A percentile compares a stretch with the other conserved stretches of the same genome.
Evolutionary conservation across 345 rosid species (phyloP).

Genomic region (Fremontodendron californicum): DNA sequence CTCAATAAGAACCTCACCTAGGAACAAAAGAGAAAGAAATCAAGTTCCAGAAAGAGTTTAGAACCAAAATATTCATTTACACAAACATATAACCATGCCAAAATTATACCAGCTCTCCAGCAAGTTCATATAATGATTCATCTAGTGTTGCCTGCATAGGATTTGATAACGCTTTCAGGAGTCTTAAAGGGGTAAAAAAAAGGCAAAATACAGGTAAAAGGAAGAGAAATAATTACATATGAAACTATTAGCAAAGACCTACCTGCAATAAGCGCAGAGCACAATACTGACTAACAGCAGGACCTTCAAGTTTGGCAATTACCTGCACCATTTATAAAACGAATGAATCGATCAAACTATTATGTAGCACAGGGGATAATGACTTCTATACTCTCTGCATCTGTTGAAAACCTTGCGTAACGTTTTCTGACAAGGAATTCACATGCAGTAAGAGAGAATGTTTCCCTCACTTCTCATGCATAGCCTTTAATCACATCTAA

Average conservation of each 20-base stretch:
- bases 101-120: constrained; percentile 85
- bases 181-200: constrained; percentile 10
- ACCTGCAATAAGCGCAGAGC: constrained; percentile 95
- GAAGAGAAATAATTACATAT: not conserved
- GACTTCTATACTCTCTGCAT: not conserved
- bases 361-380: not conserved
- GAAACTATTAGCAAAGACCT: constrained; percentile 12
- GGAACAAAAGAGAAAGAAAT: constrained; percentile 19
- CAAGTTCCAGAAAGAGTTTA: constrained; percentile 9
- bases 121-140: constrained; percentile 95
- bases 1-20: constrained; percentile 97
- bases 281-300: constrained; percentile 95
- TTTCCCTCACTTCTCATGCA: not conserved
- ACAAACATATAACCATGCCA: constrained; percentile 19
- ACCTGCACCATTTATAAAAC: constrained; percentile 46
- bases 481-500: not conserved
- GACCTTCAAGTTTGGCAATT: constrained; percentile 96
- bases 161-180: constrained; percentile 21
- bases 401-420: not conserved
- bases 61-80: constrained; percentile 1
- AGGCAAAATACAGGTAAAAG: not conserved
- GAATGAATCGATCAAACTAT: constrained; percentile 5
- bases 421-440: not conserved
- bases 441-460: not conserved
- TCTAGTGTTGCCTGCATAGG: constrained; percentile 87